Conservation (phyloP, 805 yeast genomes). For the Candida argentea region DNA sequence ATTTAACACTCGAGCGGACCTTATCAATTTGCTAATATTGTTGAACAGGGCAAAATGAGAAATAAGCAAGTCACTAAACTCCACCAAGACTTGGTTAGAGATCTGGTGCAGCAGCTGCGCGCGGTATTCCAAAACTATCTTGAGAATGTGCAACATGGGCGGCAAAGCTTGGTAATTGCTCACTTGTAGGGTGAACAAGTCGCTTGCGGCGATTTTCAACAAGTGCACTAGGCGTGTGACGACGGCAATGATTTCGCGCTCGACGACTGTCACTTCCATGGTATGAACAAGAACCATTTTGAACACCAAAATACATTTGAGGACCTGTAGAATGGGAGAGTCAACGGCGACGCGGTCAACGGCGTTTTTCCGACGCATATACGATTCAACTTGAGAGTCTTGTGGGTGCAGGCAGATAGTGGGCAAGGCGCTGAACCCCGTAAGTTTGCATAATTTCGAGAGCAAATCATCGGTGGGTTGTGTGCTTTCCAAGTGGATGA, state of each 20-base stretch:
- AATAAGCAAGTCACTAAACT: conserved; percentile 13
- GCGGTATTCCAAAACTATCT: conserved; percentile 13
- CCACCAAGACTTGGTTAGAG: conserved; percentile 7
- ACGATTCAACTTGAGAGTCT: neutral
- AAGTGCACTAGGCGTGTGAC: conserved; percentile 8
- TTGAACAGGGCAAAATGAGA: conserved; percentile 18
- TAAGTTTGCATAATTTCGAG: conserved; percentile 3
- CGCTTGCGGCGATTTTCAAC: conserved; percentile 5
- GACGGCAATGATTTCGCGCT: conserved; percentile 10
- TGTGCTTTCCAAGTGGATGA: conserved; percentile 4
- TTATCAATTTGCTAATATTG: conserved; percentile 18
- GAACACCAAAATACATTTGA: conserved; percentile 11
- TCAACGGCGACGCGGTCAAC: conserved; percentile 2
- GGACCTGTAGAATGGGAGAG: conserved; percentile 7
- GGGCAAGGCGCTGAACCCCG: conserved; percentile 6
- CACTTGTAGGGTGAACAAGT: conserved; percentile 13
- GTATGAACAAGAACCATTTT: conserved; percentile 13
- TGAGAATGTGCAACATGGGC: conserved; percentile 21
- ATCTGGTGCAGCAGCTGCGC: conserved; percentile 2
- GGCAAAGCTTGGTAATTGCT: conserved; percentile 23
- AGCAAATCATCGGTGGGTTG: conserved; percentile 1
- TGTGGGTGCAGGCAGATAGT: neutral
- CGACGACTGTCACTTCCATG: conserved; percentile 7
- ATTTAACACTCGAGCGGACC: conserved; percentile 12
- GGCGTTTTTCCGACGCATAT: conserved; percentile 3